Conservation (phyloP, 495 filamentous ascomycete genomes). For the Hyaloscypha bicolor region DNA sequence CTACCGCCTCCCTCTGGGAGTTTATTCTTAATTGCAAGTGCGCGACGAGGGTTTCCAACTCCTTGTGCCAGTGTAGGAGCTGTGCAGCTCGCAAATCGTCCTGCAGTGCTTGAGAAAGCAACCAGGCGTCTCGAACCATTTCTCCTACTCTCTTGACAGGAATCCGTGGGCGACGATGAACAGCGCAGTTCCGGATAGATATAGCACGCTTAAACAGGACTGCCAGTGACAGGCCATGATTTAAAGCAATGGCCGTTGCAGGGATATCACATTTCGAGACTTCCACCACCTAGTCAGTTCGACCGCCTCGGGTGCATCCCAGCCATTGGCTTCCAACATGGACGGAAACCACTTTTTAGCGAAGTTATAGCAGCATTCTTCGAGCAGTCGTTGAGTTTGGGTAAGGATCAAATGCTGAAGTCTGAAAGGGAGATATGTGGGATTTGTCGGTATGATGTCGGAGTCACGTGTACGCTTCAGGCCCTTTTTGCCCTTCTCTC, state of each 20-base stretch:
- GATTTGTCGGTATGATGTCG: slow-evolving; percentile 34
- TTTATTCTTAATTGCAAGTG: slow-evolving; percentile 20
- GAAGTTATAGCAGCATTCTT: slow-evolving; percentile 44
- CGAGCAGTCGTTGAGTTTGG: slow-evolving; percentile 36
- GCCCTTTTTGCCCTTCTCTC: slow-evolving; percentile 8
- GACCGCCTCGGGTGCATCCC: slow-evolving; percentile 39
- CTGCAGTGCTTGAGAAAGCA: slow-evolving; percentile 18
- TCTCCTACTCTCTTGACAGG: slow-evolving; percentile 19
- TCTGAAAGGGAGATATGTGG: slow-evolving; percentile 39
- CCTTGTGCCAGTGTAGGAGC: slow-evolving; percentile 20
- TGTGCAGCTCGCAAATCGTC: slow-evolving; percentile 14
- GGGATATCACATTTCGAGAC: slow-evolving; percentile 29
- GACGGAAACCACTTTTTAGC: slow-evolving; percentile 36
- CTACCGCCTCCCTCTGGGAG: slow-evolving; percentile 15
- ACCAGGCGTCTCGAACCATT: slow-evolving; percentile 23
- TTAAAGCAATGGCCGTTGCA: slow-evolving; percentile 15
- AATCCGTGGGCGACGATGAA: slow-evolving; percentile 21
- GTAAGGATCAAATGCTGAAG: slow-evolving; percentile 39
- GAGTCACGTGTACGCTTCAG: slow-evolving; percentile 10
- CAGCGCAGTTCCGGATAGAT: slow-evolving; percentile 19
- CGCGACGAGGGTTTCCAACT: slow-evolving; percentile 17
- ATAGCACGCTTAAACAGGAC: slow-evolving; percentile 14
- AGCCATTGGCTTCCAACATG: slow-evolving; percentile 33
- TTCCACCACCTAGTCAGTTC: slow-evolving; percentile 40
- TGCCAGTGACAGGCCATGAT: slow-evolving; percentile 11